Evolutionary conservation across 2,329 filamentous ascomycete genomes (phyloP).

Genomic region (Aureobasidium leucospermi): DNA sequence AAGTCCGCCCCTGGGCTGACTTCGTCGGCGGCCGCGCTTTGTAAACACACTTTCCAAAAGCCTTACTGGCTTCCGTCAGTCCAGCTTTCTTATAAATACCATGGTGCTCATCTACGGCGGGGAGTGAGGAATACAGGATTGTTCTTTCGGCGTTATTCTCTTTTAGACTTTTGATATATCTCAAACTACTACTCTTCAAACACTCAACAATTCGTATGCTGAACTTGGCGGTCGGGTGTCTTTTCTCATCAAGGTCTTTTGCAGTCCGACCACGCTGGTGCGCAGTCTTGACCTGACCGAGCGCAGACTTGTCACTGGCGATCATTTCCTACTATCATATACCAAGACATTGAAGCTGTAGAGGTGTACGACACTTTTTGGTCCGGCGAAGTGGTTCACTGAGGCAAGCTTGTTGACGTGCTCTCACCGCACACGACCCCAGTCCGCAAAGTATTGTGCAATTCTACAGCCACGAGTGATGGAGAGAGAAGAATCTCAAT

Average conservation of each 20-base stretch:
- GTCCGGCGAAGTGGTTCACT: no score
- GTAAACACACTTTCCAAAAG: not conserved
- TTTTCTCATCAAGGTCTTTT: not conserved
- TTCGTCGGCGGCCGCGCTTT: constrained; percentile 59
- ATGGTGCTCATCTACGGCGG: not conserved
- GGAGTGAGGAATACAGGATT: constrained; percentile 2
- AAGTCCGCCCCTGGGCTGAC: constrained; percentile 91
- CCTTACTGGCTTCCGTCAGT: not conserved
- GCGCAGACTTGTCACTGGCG: no score
- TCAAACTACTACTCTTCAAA: not conserved
- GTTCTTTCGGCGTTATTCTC: not conserved
- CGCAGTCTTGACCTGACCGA: no score
- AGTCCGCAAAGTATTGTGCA: no score
- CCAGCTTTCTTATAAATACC: not conserved
- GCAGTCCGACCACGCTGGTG: no score
- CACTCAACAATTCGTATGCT: not conserved
- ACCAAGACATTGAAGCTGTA: no score
- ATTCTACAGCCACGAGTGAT: no score
- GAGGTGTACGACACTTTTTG: no score
- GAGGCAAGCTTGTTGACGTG: no score
- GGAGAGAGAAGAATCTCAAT: not conserved
- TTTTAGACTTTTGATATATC: not conserved
- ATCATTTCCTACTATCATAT: no score
- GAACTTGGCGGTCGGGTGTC: not conserved
- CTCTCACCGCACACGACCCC: no score